Percentiles rank a stretch among this genome's conserved stretches.
These are phyloP conservation scores for Volvox africanus DNA, from an alignment of 139 green algal genomes.

Conservation along the genomic window DNA sequence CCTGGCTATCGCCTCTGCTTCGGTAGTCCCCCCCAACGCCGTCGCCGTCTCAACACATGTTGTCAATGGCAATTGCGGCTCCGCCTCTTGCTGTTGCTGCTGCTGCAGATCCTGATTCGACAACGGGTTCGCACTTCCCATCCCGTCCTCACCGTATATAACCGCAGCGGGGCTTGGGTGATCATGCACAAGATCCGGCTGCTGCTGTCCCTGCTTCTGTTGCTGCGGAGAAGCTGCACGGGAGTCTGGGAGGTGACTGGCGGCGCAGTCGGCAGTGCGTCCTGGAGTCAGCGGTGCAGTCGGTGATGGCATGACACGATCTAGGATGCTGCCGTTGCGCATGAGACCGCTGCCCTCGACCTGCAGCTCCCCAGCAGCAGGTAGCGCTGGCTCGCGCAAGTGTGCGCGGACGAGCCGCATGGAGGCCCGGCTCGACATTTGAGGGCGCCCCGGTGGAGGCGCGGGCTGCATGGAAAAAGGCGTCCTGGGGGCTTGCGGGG, in stretches of 20 bases:
- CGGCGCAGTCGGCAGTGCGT: background rate
- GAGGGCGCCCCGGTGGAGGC: background rate
- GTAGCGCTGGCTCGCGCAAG: background rate
- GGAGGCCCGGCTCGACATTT: background rate
- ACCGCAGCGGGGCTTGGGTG: too few species aligned
- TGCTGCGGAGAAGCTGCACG: background rate
- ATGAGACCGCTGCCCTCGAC: background rate
- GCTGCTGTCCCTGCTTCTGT: background rate
- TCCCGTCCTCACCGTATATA: too few species aligned
- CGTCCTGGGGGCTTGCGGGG: background rate
- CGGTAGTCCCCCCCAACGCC: too few species aligned
- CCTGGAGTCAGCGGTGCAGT: background rate
- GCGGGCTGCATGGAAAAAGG: background rate
- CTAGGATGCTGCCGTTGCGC: conserved; percentile 21
- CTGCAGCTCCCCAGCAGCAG: background rate
- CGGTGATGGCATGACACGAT: background rate
- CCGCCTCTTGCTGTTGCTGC: background rate
- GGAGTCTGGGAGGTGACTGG: background rate
- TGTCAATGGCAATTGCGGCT: background rate
- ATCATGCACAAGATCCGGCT: too few species aligned
- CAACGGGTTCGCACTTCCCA: too few species aligned
- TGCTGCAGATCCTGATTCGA: too few species aligned
- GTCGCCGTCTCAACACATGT: background rate
- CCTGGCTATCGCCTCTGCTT: background rate
- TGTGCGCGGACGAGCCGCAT: background rate